These are phyloP conservation scores for Fusarium hainanense DNA, from an alignment of 2,329 filamentous ascomycete genomes.

Conservation along the genomic window DNA sequence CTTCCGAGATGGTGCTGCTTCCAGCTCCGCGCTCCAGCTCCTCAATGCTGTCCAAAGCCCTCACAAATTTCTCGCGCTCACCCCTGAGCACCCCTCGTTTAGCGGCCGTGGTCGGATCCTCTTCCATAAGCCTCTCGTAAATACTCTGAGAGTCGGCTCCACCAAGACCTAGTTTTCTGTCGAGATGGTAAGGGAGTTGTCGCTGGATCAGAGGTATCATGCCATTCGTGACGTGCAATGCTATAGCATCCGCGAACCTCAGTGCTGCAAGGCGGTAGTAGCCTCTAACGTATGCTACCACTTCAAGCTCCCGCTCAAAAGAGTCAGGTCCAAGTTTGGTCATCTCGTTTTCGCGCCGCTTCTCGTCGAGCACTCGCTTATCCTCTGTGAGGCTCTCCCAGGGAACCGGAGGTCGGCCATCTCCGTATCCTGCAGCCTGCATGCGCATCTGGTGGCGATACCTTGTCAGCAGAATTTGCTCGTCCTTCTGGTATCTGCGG, in stretches of 20 bases:
- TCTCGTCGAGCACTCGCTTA: constrained; percentile 58
- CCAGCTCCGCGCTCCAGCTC: constrained; percentile 53
- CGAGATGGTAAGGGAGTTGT: constrained; percentile 56
- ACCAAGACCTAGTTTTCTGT: constrained; percentile 57
- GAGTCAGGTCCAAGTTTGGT: constrained; percentile 66
- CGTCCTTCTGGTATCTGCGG: constrained; percentile 57
- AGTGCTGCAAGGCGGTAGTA: constrained; percentile 76
- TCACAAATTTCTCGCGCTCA: constrained; percentile 59
- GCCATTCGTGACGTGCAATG: constrained; percentile 60
- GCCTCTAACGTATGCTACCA: constrained; percentile 71
- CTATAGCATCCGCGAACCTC: constrained; percentile 70
- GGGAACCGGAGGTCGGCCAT: constrained; percentile 47
- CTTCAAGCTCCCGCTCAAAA: constrained; percentile 69
- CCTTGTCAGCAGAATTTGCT: constrained; percentile 58
- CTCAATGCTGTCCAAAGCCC: constrained; percentile 59
- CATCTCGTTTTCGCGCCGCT: constrained; percentile 55
- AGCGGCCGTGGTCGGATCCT: constrained; percentile 57
- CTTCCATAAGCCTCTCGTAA: constrained; percentile 61
- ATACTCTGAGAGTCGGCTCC: constrained; percentile 45
- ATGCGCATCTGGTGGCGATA: constrained; percentile 63
- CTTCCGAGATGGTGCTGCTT: constrained; percentile 33
- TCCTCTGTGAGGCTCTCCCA: constrained; percentile 62
- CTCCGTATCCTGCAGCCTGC: constrained; percentile 51
- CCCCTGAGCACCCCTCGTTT: constrained; percentile 56
- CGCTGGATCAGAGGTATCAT: constrained; percentile 59